Base-by-base conservation (phyloP, 345 rosid species). In the Trapa incisa region DNA sequence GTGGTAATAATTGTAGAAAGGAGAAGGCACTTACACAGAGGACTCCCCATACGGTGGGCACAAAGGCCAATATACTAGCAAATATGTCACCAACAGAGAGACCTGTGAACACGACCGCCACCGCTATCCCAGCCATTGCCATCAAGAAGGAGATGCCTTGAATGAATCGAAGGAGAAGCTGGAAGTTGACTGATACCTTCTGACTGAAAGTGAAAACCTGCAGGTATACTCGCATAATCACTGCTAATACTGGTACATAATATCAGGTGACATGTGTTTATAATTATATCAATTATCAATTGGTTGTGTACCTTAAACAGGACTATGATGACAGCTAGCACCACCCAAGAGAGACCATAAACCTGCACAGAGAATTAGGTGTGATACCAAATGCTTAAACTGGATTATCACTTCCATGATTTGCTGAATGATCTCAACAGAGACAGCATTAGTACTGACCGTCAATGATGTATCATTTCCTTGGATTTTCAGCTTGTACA, bases 191-290 rank as follows among this genome's bases (percentile, higher is more conserved):
- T 29, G 97, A 94, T 8, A 85, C 84, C 83, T 94, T 94, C 84
- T 91, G 97, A 71, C 99, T 94, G 83, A 89, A 94, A 66, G 97
- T 90, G 81, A 94, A 94, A 12, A 94, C 92, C 98, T 93, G 37
- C 45, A 45, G 11, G 66, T n/a, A 58, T 64, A 65, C 37, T 29
- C 6, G 36, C 8, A 41, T 0, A 39, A 22, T 22, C 29, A 22
- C 29, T 22, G 29, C 29, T 36, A 48, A 53, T 61, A 41, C 68
- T 70, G 67, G 66, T 73, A 67, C 71, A 72, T 39, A 65, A 17
- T 36, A 65, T 35, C 29, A 68, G 37, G 38, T 1, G 39, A 32
- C 14, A 47, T 22, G 43, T 45, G 66, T 29, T 65, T 41, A 4
- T 4, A 53, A 33, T 52, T 5, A 2, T 38, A 3, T 54, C 6